Evolutionary conservation across 2,329 filamentous ascomycete species (phyloP).

Genomic region (Calonectria multiphialidica): DNA sequence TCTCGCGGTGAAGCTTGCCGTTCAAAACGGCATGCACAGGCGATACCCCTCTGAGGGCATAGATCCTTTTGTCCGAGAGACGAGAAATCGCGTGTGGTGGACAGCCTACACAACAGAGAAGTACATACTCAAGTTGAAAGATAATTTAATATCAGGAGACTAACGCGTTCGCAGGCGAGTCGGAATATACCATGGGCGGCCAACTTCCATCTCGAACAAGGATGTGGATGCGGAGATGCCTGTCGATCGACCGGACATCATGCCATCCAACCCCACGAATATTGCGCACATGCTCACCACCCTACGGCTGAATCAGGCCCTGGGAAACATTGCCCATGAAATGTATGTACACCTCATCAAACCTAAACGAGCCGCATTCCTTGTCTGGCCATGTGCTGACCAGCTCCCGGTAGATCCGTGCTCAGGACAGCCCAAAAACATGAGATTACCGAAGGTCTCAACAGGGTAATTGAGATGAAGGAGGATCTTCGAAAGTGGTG

Average conservation of each 20-base stretch:
- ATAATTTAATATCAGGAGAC: constrained; percentile 8
- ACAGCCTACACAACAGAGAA: constrained; percentile 68
- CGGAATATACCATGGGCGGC: constrained; percentile 67
- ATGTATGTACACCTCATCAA: constrained; percentile 42
- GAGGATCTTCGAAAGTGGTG: constrained; percentile 53
- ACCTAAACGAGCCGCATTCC: background rate
- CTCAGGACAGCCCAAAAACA: constrained; percentile 49
- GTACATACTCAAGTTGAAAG: constrained; percentile 45
- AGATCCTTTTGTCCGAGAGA: constrained; percentile 62
- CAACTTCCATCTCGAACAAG: constrained; percentile 63
- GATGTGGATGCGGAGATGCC: constrained; percentile 68
- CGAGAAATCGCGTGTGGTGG: constrained; percentile 69
- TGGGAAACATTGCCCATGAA: constrained; percentile 54
- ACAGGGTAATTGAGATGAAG: constrained; percentile 51
- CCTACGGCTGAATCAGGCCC: constrained; percentile 50
- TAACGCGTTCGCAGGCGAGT: constrained; percentile 56
- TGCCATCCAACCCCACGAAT: constrained; percentile 55
- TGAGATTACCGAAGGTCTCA: constrained; percentile 48
- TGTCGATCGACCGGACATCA: constrained; percentile 57
- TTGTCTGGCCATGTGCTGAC: constrained; percentile 19
- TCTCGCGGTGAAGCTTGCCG: constrained; percentile 67
- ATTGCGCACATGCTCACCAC: constrained; percentile 61
- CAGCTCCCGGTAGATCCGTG: constrained; percentile 43
- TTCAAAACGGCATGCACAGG: constrained; percentile 72
- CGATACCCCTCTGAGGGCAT: constrained; percentile 61